Percentiles rank a stretch among this genome's conserved stretches.
Evolutionary conservation across 176 grass and related monocot species (phyloP).

Genomic region (Carex cristatella): DNA sequence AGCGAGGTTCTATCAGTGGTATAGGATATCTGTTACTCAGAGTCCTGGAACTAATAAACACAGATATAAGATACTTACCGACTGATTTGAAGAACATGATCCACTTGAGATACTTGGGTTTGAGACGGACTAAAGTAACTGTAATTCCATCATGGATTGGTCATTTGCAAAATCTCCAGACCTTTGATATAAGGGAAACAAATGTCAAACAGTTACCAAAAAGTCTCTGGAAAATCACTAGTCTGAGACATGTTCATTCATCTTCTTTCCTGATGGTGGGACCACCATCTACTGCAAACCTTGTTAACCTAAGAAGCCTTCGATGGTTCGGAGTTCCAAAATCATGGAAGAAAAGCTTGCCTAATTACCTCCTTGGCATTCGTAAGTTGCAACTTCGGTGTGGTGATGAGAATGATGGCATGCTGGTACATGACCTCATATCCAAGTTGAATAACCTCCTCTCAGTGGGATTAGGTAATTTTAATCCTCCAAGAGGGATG

Average conservation of each 20-base stretch:
- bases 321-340: neutral
- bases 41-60: neutral
- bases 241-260: neutral
- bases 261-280: neutral
- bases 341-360: neutral
- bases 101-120: neutral
- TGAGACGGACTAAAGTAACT: neutral
- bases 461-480: neutral
- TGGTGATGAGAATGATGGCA: neutral
- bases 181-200: neutral
- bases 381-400: neutral
- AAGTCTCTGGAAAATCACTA: neutral
- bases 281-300: neutral
- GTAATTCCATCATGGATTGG: too few relatives aligned
- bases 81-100: neutral
- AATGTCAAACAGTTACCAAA: neutral
- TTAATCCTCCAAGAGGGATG: neutral
- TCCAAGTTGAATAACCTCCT: neutral
- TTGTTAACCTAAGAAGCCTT: neutral
- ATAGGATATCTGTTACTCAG: neutral
- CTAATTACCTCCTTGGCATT: neutral
- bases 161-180: neutral
- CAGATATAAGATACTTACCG: neutral
- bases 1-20: too few relatives aligned
- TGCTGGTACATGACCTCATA: neutral